phyloP scores from a whole-genome alignment of 148 eudicot species.

The Mesembryanthemum crystallinum region DNA sequence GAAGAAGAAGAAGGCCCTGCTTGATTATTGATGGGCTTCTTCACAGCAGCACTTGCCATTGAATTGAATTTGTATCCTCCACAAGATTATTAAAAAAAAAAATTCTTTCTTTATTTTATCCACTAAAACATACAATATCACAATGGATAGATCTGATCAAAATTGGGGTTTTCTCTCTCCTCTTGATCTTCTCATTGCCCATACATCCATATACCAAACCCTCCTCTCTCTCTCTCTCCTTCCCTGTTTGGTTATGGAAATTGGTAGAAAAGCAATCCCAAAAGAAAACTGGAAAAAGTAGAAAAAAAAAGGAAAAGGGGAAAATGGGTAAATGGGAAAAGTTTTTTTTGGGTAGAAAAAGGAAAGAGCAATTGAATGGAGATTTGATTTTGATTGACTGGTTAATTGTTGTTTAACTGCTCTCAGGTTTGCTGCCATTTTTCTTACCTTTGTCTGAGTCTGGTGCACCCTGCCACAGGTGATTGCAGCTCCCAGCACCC shows the following conservation, averaged over 20 bases:
- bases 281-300: not conserved
- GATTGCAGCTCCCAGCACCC: not conserved
- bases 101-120: not conserved
- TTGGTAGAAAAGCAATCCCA: not conserved
- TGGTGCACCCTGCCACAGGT: slow-evolving; percentile 7
- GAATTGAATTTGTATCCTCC: not conserved
- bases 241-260: slow-evolving; percentile 9
- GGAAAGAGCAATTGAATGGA: slow-evolving; percentile 7
- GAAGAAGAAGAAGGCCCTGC: slow-evolving; percentile 26
- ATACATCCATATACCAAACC: not conserved
- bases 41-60: slow-evolving; percentile 31
- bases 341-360: not conserved
- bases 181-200: not conserved
- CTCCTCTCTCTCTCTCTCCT: not conserved
- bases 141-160: slow-evolving; percentile 12
- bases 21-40: slow-evolving; percentile 34
- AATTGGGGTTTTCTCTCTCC: slow-evolving; percentile 16
- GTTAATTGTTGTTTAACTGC: slow-evolving; percentile 15
- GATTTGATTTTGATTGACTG: too few relatives aligned
- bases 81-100: not conserved
- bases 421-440: slow-evolving; percentile 16
- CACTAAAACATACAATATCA: not conserved
- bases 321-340: not conserved
- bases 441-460: not conserved
- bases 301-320: not conserved